Evolutionary conservation across 352 stramenopile species (phyloP).

Genomic region (Globisporangium spiculum): DNA sequence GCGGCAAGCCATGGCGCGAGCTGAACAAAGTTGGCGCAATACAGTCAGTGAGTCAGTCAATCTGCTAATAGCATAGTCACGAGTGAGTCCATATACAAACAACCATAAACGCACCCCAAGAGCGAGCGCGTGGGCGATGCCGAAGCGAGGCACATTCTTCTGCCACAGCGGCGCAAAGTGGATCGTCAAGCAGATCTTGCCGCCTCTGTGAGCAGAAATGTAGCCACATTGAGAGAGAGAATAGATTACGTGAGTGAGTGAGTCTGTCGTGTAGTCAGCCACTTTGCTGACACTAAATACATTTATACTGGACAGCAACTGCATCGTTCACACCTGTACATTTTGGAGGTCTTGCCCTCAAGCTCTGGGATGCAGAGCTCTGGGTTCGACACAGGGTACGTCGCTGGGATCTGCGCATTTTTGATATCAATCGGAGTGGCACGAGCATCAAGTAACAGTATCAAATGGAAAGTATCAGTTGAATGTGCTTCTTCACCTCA

Average conservation of each 20-base stretch:
- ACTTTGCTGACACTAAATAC: not conserved
- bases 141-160: conserved; percentile 86
- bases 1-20: conserved; percentile 84
- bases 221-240: not conserved
- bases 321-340: conserved; percentile 63
- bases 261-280: not conserved
- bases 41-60: not conserved
- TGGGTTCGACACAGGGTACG: conserved; percentile 79
- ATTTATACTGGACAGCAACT: not conserved
- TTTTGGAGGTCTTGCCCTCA: conserved; percentile 89
- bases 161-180: conserved; percentile 90
- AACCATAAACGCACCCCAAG: conserved; percentile 52
- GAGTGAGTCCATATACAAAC: not conserved
- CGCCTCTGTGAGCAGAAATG: conserved; percentile 31
- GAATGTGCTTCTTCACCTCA: conserved; percentile 32
- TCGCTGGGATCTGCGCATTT: conserved; percentile 54
- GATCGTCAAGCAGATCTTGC: conserved; percentile 88
- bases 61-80: not conserved
- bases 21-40: conserved; percentile 23
- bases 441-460: not conserved
- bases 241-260: not conserved
- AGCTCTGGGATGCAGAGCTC: conserved; percentile 86
- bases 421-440: not conserved
- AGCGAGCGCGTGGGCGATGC: conserved; percentile 79
- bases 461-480: not conserved